A percentile compares a stretch with the other conserved stretches of the same genome.
phyloP scores from a whole-genome alignment of 2,329 filamentous ascomycete genomes.

The Fusarium nanum region DNA sequence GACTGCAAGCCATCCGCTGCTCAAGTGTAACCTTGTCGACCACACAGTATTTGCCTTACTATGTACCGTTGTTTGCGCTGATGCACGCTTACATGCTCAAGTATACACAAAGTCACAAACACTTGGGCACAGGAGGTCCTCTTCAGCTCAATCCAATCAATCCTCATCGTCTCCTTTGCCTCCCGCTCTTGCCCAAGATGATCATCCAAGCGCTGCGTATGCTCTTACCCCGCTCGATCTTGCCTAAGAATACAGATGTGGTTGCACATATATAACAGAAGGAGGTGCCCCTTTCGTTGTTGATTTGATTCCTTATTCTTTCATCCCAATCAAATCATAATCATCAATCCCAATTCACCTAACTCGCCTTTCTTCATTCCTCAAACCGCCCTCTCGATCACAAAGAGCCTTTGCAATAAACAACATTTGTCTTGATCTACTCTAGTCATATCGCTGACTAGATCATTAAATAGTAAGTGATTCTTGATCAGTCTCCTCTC shows the following conservation, averaged over 20 bases:
- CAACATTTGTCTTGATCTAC: background rate
- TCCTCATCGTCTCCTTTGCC: conserved; percentile 12
- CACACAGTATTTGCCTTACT: conserved; percentile 37
- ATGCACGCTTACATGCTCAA: background rate
- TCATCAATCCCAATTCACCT: background rate
- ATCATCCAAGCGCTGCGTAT: conserved; percentile 34
- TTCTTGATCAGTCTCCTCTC: background rate
- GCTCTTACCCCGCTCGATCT: conserved; percentile 44
- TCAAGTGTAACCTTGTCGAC: conserved; percentile 35
- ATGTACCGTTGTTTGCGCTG: conserved; percentile 23
- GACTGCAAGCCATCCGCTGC: conserved; percentile 32
- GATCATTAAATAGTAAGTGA: conserved; percentile 27
- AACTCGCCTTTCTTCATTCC: background rate
- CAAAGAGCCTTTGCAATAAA: background rate
- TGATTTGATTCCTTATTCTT: background rate
- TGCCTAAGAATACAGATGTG: conserved; percentile 20
- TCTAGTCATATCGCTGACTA: background rate
- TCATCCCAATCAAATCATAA: conserved; percentile 18
- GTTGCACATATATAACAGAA: conserved; percentile 35
- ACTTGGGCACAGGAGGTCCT: background rate
- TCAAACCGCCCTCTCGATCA: background rate
- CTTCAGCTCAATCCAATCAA: background rate
- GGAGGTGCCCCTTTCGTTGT: conserved; percentile 12
- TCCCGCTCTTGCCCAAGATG: conserved; percentile 10
- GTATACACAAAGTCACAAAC: conserved; percentile 10